These are phyloP conservation scores for Zasmidium cellare DNA, from an alignment of 2,329 filamentous ascomycete species.

Conservation along the genomic window DNA sequence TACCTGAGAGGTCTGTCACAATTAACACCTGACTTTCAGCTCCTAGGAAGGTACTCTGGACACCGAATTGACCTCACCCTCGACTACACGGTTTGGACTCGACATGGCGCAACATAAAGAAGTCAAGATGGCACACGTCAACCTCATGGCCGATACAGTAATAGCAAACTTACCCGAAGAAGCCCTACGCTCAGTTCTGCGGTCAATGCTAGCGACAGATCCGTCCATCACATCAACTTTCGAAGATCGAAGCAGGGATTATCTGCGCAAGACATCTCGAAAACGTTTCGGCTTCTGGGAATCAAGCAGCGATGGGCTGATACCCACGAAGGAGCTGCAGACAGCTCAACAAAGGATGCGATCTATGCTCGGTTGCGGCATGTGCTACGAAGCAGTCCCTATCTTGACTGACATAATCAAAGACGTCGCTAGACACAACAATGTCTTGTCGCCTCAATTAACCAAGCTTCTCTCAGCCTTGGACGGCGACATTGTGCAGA, in stretches of 20 bases:
- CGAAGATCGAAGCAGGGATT: slow-evolving; percentile 11
- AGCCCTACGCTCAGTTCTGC: slow-evolving; percentile 15
- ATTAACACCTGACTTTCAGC: too few species aligned
- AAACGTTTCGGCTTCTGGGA: not conserved
- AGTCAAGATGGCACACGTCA: slow-evolving; percentile 22
- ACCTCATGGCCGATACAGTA: slow-evolving; percentile 22
- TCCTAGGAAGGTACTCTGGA: too few species aligned
- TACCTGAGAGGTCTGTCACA: too few species aligned
- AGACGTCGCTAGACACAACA: not conserved
- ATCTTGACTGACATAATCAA: not conserved
- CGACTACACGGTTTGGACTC: too few species aligned
- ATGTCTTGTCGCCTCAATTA: not conserved
- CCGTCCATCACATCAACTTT: slow-evolving; percentile 16
- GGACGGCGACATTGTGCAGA: slow-evolving; percentile 21
- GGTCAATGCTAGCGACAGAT: slow-evolving; percentile 19
- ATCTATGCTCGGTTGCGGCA: slow-evolving; percentile 19
- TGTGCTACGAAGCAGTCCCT: slow-evolving; percentile 10
- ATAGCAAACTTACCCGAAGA: slow-evolving; percentile 17
- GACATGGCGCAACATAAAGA: not conserved
- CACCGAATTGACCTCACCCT: too few species aligned
- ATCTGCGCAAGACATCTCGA: slow-evolving; percentile 1
- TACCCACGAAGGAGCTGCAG: not conserved
- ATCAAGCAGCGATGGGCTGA: not conserved
- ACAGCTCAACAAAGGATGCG: slow-evolving; percentile 12
- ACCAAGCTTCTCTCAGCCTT: slow-evolving; percentile 1